A percentile compares a stretch with the other conserved stretches of the same genome.
Conservation (phyloP, 2,329 filamentous ascomycete species). For the Sarocladium kiliense region DNA sequence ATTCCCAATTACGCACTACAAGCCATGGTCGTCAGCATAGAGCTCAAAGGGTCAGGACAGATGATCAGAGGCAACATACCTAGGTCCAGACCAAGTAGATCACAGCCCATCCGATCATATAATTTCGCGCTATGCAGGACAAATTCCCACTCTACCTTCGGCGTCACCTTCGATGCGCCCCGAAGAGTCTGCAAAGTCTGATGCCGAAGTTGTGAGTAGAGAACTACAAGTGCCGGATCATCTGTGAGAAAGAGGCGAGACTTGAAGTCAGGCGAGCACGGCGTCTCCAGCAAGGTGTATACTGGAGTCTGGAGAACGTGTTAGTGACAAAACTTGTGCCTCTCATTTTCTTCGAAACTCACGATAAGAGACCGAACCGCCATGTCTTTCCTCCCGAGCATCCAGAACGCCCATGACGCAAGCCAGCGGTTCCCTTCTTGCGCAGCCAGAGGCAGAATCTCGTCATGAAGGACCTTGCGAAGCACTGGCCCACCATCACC, state of each 20-base stretch:
- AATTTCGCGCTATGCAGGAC: conserved; percentile 78
- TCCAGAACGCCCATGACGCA: conserved; percentile 93
- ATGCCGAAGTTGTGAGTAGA: conserved; percentile 82
- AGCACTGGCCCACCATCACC: conserved; percentile 76
- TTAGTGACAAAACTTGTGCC: conserved; percentile 8
- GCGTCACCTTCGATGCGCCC: conserved; percentile 76
- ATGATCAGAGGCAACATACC: conserved; percentile 41
- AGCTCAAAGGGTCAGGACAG: neutral
- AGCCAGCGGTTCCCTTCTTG: conserved; percentile 87
- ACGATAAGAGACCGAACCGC: conserved; percentile 80
- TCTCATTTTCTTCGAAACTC: conserved; percentile 28
- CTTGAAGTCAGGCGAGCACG: conserved; percentile 62
- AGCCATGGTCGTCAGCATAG: neutral
- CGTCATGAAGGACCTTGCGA: conserved; percentile 69
- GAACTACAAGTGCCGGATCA: conserved; percentile 79
- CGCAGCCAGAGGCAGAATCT: conserved; percentile 71
- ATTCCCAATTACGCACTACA: conserved; percentile 74
- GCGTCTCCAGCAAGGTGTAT: conserved; percentile 65
- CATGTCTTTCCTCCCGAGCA: conserved; percentile 75
- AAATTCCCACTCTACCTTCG: conserved; percentile 81
- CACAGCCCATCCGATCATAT: conserved; percentile 90
- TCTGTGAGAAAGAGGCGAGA: conserved; percentile 81
- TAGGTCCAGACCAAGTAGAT: conserved; percentile 79
- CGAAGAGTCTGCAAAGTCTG: conserved; percentile 77
- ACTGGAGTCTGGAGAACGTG: conserved; percentile 60